A percentile compares a stretch with the other conserved stretches of the same genome.
These are phyloP conservation scores for Sugiyamaella japonica DNA, from an alignment of 1,139 yeast species.

Conservation along the genomic window DNA sequence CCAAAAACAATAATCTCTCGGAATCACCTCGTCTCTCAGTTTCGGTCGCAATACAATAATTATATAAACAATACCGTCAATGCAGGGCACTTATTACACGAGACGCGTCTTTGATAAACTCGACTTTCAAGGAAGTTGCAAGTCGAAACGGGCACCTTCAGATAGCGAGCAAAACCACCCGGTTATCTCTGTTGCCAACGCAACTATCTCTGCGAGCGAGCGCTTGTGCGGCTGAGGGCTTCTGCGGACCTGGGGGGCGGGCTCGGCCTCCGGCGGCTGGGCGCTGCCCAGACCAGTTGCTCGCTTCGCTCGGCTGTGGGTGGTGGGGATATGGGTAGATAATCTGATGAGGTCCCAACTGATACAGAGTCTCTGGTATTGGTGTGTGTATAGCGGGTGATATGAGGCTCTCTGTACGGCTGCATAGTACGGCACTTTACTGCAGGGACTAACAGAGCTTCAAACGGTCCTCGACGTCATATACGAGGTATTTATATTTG, in stretches of 20 bases:
- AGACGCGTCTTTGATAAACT: conserved; percentile 14
- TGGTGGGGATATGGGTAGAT: not conserved
- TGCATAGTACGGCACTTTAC: too few species aligned
- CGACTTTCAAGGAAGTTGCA: conserved; percentile 3
- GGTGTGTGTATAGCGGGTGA: too few species aligned
- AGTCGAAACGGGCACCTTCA: not conserved
- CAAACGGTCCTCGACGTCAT: too few species aligned
- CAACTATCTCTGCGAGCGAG: not conserved
- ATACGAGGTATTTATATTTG: too few species aligned
- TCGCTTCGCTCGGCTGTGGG: not conserved
- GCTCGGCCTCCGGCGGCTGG: not conserved
- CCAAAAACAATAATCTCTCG: not conserved
- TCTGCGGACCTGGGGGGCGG: not conserved
- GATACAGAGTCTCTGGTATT: too few species aligned
- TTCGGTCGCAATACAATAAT: not conserved
- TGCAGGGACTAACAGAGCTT: too few species aligned
- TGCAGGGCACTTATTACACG: conserved; percentile 10
- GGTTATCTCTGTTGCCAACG: not conserved
- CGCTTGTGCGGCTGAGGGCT: not conserved
- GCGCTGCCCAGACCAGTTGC: conserved; percentile 1
- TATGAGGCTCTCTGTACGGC: too few species aligned
- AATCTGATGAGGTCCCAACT: too few species aligned
- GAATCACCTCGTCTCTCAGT: not conserved
- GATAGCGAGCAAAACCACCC: conserved; percentile 9
- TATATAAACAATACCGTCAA: conserved; percentile 1